Conservation (phyloP, 2,329 filamentous ascomycete species). For the Chaetomiaceae sp. region DNA sequence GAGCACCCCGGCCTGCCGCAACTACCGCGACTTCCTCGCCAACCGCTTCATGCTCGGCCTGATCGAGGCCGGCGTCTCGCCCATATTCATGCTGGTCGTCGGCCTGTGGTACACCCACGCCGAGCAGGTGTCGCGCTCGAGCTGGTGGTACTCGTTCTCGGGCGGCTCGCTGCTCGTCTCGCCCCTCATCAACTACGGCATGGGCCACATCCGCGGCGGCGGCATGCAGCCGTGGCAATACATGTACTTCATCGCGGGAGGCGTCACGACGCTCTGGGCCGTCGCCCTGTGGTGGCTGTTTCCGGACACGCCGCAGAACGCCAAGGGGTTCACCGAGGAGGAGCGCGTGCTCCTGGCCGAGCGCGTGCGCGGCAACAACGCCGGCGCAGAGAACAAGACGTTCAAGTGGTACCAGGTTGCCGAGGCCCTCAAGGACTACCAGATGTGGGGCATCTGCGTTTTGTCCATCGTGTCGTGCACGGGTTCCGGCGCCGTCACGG, state of each 20-base stretch:
- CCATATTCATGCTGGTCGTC: constrained; percentile 46
- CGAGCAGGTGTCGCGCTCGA: constrained; percentile 38
- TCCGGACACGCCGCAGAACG: constrained; percentile 31
- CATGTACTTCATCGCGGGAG: constrained; percentile 40
- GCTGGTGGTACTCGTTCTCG: constrained; percentile 41
- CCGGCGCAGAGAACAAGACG: constrained; percentile 22
- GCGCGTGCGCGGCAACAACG: constrained; percentile 24
- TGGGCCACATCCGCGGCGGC: constrained; percentile 40
- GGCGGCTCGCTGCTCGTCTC: constrained; percentile 43
- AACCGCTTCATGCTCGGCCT: constrained; percentile 50
- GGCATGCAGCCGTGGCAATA: constrained; percentile 37
- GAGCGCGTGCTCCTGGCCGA: constrained; percentile 21
- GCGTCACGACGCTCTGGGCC: constrained; percentile 39
- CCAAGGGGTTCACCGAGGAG: constrained; percentile 26
- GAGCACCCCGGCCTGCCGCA: constrained; percentile 35
- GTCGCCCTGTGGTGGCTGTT: constrained; percentile 18
- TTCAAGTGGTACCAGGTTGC: constrained; percentile 22
- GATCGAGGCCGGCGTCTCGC: constrained; percentile 52
- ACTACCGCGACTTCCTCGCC: constrained; percentile 30
- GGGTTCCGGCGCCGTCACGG: constrained; percentile 65
- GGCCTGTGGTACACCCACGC: constrained; percentile 46
- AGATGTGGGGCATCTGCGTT: constrained; percentile 28
- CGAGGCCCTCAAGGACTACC: constrained; percentile 20
- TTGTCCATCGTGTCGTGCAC: constrained; percentile 56
- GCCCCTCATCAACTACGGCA: constrained; percentile 44